Percentiles rank a stretch among this genome's conserved stretches.
Evolutionary conservation across 2,329 filamentous ascomycete species (phyloP).

Genomic region (Alternaria panax): DNA sequence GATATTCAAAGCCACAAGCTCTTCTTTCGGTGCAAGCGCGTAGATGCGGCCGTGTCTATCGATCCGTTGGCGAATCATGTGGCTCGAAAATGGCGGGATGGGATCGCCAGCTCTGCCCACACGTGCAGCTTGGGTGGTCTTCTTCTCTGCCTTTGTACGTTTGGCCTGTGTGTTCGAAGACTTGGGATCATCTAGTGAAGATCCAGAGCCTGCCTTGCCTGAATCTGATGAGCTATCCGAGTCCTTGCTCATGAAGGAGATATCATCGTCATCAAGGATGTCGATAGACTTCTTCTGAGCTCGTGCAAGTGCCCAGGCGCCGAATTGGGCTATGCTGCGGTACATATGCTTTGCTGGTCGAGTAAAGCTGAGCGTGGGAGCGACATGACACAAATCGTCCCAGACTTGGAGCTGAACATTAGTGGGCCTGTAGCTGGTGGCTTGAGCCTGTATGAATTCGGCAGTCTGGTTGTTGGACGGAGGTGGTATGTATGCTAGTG

Average conservation of each 20-base stretch:
- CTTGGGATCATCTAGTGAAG: constrained; percentile 37
- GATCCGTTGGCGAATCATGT: constrained; percentile 93
- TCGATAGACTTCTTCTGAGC: constrained; percentile 83
- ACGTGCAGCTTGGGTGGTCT: constrained; percentile 19
- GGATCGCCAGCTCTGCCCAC: constrained; percentile 89
- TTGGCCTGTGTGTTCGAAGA: constrained; percentile 17
- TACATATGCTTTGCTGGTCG: constrained; percentile 97
- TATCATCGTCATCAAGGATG: constrained; percentile 78
- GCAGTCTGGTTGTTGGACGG: constrained; percentile 52
- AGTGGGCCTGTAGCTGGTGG: constrained; percentile 78
- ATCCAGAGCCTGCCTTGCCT: constrained; percentile 22
- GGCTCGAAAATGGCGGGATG: constrained; percentile 76
- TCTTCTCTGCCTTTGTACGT: constrained; percentile 23
- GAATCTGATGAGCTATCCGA: constrained; percentile 29
- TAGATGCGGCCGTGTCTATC: constrained; percentile 78
- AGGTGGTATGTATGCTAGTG: constrained; percentile 73
- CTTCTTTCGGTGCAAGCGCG: constrained; percentile 68
- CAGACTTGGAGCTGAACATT: constrained; percentile 94
- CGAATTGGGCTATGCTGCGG: constrained; percentile 88
- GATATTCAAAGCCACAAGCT: constrained; percentile 73
- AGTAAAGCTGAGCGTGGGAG: constrained; percentile 92
- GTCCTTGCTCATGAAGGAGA: constrained; percentile 75
- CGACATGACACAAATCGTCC: constrained; percentile 94
- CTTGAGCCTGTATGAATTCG: constrained; percentile 68
- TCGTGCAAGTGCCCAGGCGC: constrained; percentile 85